phyloP scores from a whole-genome alignment of 2,329 filamentous ascomycete genomes.

The Mariannaea elegans region DNA sequence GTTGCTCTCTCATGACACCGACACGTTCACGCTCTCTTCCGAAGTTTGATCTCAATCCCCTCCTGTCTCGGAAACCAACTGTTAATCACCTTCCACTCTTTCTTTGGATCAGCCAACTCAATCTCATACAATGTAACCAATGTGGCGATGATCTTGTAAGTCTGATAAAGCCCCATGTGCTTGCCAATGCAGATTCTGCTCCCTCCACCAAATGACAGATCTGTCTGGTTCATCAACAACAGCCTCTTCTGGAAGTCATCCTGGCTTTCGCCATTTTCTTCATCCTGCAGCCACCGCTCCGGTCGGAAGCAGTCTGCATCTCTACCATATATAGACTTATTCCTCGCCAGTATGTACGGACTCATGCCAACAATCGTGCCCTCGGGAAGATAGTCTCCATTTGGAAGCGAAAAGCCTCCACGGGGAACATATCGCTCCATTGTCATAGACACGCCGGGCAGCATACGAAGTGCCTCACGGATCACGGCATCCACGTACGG shows the following conservation, averaged over 20 bases:
- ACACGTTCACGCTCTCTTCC: not conserved
- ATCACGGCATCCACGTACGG: constrained; percentile 50
- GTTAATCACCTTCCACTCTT: constrained; percentile 37
- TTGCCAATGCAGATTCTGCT: constrained; percentile 53
- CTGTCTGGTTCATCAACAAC: constrained; percentile 45
- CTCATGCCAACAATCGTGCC: constrained; percentile 48
- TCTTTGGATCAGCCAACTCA: constrained; percentile 30
- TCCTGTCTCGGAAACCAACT: constrained; percentile 24
- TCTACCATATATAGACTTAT: constrained; percentile 51
- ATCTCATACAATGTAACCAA: constrained; percentile 52
- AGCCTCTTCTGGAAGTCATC: constrained; percentile 39
- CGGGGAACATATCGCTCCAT: constrained; percentile 56
- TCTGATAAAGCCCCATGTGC: constrained; percentile 51
- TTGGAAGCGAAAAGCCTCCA: constrained; percentile 44
- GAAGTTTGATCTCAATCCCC: not conserved
- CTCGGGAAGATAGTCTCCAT: constrained; percentile 42
- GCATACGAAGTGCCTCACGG: constrained; percentile 56
- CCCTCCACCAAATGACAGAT: constrained; percentile 54
- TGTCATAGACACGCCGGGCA: constrained; percentile 53
- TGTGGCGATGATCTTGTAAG: constrained; percentile 57
- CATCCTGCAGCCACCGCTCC: constrained; percentile 46
- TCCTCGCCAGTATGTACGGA: constrained; percentile 46
- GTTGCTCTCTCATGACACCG: too few relatives aligned
- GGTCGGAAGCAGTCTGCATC: constrained; percentile 54
- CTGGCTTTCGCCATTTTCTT: constrained; percentile 32